Percentiles rank a stretch among this genome's conserved stretches.
These are phyloP conservation scores for Cercospora nicotianae DNA, from an alignment of 2,329 filamentous ascomycete species.

Conservation along the genomic window DNA sequence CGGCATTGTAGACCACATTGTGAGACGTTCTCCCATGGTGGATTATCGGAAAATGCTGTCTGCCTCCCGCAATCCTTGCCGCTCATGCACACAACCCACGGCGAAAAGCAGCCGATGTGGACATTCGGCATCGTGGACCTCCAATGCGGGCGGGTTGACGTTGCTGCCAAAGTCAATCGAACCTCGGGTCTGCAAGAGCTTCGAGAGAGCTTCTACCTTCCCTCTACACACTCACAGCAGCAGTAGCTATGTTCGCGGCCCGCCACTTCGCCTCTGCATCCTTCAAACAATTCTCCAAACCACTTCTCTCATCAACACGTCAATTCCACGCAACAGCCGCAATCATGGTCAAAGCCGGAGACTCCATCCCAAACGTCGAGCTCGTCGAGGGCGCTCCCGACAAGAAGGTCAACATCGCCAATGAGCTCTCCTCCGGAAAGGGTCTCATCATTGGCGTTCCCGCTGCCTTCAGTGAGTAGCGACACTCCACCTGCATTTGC, in stretches of 20 bases:
- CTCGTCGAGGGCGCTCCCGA: conserved; percentile 83
- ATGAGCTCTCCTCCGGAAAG: conserved; percentile 67
- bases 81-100: background rate
- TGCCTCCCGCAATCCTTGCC: background rate
- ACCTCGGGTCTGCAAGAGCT: conserved; percentile 13
- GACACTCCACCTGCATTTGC: background rate
- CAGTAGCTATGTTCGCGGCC: conserved; percentile 33
- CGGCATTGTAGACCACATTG: background rate
- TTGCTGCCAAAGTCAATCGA: conserved; percentile 5
- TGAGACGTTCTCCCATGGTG: background rate
- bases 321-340: conserved; percentile 66
- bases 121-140: background rate
- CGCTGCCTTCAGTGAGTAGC: conserved; percentile 45
- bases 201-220: background rate
- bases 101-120: background rate
- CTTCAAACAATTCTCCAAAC: conserved; percentile 9
- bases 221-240: conserved; percentile 1
- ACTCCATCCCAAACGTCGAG: conserved; percentile 73
- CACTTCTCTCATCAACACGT: conserved; percentile 17
- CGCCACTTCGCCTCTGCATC: conserved; percentile 28
- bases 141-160: background rate
- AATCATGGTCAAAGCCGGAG: conserved; percentile 71
- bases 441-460: conserved; percentile 84
- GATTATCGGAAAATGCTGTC: background rate
- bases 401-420: conserved; percentile 82